phyloP scores from a whole-genome alignment of 2,329 filamentous ascomycete species.

The Trichoderma sp. region DNA sequence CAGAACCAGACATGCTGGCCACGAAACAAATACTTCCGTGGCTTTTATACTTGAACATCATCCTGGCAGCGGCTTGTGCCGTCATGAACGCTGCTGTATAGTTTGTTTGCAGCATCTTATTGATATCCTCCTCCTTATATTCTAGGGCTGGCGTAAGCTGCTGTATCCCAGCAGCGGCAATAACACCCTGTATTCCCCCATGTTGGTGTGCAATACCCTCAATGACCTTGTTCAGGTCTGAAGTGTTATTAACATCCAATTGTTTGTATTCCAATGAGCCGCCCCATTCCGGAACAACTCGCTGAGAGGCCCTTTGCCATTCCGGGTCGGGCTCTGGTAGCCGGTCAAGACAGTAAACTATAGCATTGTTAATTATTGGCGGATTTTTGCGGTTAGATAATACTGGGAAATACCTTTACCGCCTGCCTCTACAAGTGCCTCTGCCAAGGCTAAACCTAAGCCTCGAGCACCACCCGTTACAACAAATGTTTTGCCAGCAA shows the following conservation, averaged over 20 bases:
- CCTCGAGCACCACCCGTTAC: slow-evolving; percentile 74
- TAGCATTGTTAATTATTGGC: not conserved
- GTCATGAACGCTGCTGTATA: slow-evolving; percentile 83
- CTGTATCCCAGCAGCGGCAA: slow-evolving; percentile 73
- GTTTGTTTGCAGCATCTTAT: slow-evolving; percentile 82
- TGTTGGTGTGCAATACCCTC: slow-evolving; percentile 68
- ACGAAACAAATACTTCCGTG: slow-evolving; percentile 68
- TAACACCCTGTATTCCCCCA: slow-evolving; percentile 73
- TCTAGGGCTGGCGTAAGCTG: slow-evolving; percentile 83
- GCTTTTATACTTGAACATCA: slow-evolving; percentile 64
- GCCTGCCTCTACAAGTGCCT: slow-evolving; percentile 75
- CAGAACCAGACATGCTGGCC: slow-evolving; percentile 69
- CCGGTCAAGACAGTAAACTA: slow-evolving; percentile 63
- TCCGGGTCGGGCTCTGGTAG: slow-evolving; percentile 55
- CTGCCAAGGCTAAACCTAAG: slow-evolving; percentile 73
- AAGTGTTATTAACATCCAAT: slow-evolving; percentile 78
- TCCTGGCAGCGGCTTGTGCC: slow-evolving; percentile 81
- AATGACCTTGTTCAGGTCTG: slow-evolving; percentile 67
- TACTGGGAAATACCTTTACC: slow-evolving; percentile 56
- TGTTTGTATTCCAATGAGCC: slow-evolving; percentile 63
- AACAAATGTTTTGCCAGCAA: slow-evolving; percentile 68
- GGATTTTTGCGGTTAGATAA: not conserved
- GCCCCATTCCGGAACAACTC: slow-evolving; percentile 13
- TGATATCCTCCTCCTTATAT: slow-evolving; percentile 73
- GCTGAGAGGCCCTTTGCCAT: slow-evolving; percentile 58